Evolutionary conservation across 352 stramenopile genomes (phyloP), one percentile per base, ranked within the genome.

Genomic region (Pythium rishiriense): DNA sequence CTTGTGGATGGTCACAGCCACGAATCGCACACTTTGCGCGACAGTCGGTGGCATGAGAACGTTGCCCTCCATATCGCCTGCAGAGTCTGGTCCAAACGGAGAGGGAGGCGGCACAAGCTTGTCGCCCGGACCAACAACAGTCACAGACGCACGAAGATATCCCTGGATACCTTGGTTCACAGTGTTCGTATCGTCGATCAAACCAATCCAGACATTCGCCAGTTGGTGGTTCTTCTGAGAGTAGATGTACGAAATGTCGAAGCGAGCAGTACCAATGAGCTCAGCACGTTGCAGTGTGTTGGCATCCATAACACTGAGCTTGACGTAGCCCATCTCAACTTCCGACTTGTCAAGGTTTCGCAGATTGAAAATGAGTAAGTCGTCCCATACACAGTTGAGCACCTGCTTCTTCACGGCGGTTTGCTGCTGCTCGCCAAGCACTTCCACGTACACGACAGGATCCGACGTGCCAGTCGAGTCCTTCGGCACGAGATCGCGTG

Each of bases 361-460:
- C 28, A 88, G 79, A 12, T 74, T 70, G 62, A 94, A 93, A 67
- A 93, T 92, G 15, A 94, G 45, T 14, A 93, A 45, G 51, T 94
- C 86, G 42, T 94, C 86, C 83, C 82, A 94, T n/a, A 94, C 88
- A 45, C 83, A 92, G 53, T 83, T 91, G n/a, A 93, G 81, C 61
- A 93, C 68, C 64, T 96, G 74, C 62, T 96, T 90, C 76, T 96
- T 89, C 42, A 90, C 77, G 4, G 73, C 65, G 1, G 87, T 96
- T 51, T 97, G 80, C 60, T 94, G 79, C 60, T 91, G 93, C 48
- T 97, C 85, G 24, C 79, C 83, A 14, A 97, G 78, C 0, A 94
- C 82, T 64, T 93, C 85, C 19, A 96, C 86, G 47, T 96, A 96
- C 48, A 97, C 90, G 22, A 98, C 90, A 0, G 93, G 93, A 59